phyloP scores from a whole-genome alignment of 1,284 basidiomycete genomes.

The Hemileia vastatrix region DNA sequence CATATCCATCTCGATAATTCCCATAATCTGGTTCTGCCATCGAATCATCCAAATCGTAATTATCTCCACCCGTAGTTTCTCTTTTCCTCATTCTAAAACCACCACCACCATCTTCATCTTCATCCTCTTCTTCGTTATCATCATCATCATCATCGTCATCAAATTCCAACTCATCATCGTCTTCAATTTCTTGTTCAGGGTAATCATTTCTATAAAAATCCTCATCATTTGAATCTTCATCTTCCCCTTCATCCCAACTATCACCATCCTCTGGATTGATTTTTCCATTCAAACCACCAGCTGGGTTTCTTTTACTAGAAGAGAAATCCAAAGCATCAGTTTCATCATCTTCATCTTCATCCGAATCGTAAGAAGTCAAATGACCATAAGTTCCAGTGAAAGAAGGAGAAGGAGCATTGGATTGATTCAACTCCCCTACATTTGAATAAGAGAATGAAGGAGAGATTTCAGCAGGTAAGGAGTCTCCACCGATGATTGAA shows the following conservation, averaged over 20 bases:
- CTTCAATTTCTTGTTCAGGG: conserved; percentile 34
- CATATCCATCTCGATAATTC: too few species aligned
- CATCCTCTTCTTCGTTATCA: too few species aligned
- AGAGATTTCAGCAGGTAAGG: background rate
- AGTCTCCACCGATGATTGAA: conserved; percentile 28
- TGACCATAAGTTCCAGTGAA: conserved; percentile 20
- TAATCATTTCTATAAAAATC: conserved; percentile 42
- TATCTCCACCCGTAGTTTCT: background rate
- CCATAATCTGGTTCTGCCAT: too few species aligned
- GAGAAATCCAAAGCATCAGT: background rate
- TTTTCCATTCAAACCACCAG: conserved; percentile 26
- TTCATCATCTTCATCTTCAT: background rate
- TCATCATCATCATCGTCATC: conserved; percentile 27
- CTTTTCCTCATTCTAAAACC: background rate
- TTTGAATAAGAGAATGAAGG: conserved; percentile 24
- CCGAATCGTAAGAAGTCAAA: background rate
- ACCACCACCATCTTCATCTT: conserved; percentile 11
- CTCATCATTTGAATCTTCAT: conserved; percentile 42
- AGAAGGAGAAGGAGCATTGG: conserved; percentile 15
- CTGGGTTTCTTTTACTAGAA: conserved; percentile 23
- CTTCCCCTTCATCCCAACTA: conserved; percentile 35
- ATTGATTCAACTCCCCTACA: conserved; percentile 25
- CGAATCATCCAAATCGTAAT: background rate
- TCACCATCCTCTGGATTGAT: conserved; percentile 27
- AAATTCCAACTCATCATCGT: conserved; percentile 33